These are phyloP conservation scores for Pythium vanterpoolii DNA, from an alignment of 352 stramenopile species.

Conservation along the genomic window DNA sequence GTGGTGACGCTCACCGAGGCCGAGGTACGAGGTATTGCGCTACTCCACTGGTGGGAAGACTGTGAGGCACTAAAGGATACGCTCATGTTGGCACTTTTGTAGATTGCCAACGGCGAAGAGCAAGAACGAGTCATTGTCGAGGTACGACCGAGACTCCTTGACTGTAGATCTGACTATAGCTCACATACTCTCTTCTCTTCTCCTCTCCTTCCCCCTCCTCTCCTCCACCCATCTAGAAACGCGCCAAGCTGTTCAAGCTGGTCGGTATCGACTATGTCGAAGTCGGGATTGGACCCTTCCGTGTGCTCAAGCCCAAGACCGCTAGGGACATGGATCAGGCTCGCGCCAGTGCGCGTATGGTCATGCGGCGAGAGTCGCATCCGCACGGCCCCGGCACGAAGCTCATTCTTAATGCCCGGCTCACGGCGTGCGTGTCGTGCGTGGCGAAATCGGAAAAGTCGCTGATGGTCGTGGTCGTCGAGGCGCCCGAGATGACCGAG, in stretches of 20 bases:
- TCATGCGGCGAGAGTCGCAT: constrained; percentile 83
- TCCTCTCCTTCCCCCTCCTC: constrained; percentile 1
- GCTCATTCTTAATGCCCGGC: constrained; percentile 66
- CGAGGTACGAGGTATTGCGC: too few relatives aligned
- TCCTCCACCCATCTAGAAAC: constrained; percentile 70
- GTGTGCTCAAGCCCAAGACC: constrained; percentile 52
- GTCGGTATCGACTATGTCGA: constrained; percentile 71
- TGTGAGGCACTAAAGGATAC: neutral
- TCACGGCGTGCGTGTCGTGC: constrained; percentile 57
- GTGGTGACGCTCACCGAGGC: constrained; percentile 60
- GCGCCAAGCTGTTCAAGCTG: constrained; percentile 77
- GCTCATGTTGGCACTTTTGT: neutral
- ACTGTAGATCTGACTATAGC: too few relatives aligned
- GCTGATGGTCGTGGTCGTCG: constrained; percentile 62
- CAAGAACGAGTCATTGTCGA: constrained; percentile 64
- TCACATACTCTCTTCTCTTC: constrained; percentile 1
- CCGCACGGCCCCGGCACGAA: constrained; percentile 66
- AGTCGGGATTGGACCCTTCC: constrained; percentile 70
- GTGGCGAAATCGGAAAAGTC: constrained; percentile 79
- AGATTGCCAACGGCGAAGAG: constrained; percentile 75
- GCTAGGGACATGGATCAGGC: constrained; percentile 31
- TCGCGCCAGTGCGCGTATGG: constrained; percentile 52
- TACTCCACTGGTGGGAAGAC: too few relatives aligned
- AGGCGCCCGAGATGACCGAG: constrained; percentile 22
- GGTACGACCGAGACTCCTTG: constrained; percentile 27